Conservation (phyloP, 129 eudicot species). For the Helianthus annuus region DNA sequence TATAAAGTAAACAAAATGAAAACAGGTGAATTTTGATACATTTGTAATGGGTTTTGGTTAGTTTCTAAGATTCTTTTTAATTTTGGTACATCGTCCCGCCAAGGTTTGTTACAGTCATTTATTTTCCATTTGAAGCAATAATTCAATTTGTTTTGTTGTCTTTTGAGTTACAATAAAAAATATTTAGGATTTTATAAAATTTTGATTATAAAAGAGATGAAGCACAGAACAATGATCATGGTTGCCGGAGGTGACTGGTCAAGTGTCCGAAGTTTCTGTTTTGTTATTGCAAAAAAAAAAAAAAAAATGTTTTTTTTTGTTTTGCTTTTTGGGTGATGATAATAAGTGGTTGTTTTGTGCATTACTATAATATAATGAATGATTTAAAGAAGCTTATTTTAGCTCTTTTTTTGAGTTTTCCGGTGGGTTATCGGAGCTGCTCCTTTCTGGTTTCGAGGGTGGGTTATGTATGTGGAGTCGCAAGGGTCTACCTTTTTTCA, state of each 20-base stretch:
- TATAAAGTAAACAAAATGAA: not conserved
- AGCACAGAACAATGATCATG: slow-evolving; percentile 4
- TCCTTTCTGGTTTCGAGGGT: not conserved
- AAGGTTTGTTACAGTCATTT: slow-evolving; percentile 19
- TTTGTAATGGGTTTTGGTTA: not conserved
- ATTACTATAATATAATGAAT: too few relatives aligned
- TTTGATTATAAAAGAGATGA: slow-evolving; percentile 8
- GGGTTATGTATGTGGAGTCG: too few relatives aligned
- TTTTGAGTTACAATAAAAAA: not conserved
- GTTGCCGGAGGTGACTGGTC: not conserved
- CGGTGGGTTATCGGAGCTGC: not conserved
- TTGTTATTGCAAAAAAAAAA: not conserved
- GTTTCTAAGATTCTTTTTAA: slow-evolving; percentile 8
- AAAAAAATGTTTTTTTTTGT: too few relatives aligned
- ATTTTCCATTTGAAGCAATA: slow-evolving; percentile 6
- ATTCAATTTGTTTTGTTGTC: not conserved
- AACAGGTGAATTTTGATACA: not conserved
- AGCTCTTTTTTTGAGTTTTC: not conserved
- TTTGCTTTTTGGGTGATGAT: not conserved
- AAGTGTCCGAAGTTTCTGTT: not conserved
- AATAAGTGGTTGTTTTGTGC: too few relatives aligned
- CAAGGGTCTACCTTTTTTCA: too few relatives aligned
- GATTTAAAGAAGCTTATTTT: not conserved
- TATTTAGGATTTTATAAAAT: slow-evolving; percentile 10
- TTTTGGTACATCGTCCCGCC: slow-evolving; percentile 35